Evolutionary conservation across 75 land plant species (phyloP), one percentile per base, ranked within the genome.

Genomic region (Gnetum montanum): DNA sequence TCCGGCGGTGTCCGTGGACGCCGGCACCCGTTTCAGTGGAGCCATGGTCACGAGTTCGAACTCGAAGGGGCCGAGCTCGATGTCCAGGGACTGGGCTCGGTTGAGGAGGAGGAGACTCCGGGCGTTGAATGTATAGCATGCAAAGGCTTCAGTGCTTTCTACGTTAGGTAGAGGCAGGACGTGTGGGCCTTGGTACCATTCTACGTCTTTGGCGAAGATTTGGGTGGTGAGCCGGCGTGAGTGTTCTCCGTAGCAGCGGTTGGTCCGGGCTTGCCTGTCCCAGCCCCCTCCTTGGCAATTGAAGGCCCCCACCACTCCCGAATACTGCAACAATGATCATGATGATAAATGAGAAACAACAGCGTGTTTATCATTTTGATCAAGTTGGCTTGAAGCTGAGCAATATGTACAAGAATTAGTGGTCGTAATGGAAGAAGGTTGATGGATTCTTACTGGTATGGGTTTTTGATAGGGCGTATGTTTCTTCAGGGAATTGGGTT

Each of bases 231-330:
- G 63, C 0, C 43, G 15, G 4, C 62, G 59, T 7, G 81, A 77
- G 57, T 7, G 77, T 37, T 85, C 50, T 0, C 78, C 54, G 18
- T 46, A 33, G 33, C 71, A 58, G 36, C 62, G 44, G 73, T 81
- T 85, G 31, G 71, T 34, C 43, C 88, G 28, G 3, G 47, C 49
- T n/a, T 77, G 47, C 6, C 63, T 69, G 56, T 61, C 27, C 90
- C 90, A 86, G 3, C 88, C 88, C 22, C 86, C 90, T 38, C 90
- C 90, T 44, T 70, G 77, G 54, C 76, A 73, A 19, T 73, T 73
- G 57, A 63, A 73, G 2, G 67, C 74, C 8, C 66, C 76, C 33
- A 73, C 37, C 4, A 73, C 76, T 18, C 76, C 76, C 13, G 61
- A 57, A 45, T 34, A 67, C 60, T 67, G 43, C 28, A 38, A 45